Percentiles rank a stretch among this genome's conserved stretches.
phyloP scores from a whole-genome alignment of 176 grass and related monocot genomes.

The Urochloa ruziziensis region DNA sequence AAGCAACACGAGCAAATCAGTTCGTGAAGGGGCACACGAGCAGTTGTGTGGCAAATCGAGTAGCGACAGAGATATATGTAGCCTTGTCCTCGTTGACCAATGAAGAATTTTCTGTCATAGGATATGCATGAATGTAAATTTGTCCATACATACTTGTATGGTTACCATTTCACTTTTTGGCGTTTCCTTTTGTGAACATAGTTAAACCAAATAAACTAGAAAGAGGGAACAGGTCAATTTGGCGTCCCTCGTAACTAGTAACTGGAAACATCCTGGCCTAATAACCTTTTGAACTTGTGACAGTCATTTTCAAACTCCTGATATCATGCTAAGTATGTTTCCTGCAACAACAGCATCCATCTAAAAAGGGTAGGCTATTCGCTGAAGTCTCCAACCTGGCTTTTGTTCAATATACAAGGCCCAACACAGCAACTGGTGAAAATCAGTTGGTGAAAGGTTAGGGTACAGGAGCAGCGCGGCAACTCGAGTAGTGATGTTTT shows the following conservation, averaged over 20 bases:
- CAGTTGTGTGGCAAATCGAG: background rate
- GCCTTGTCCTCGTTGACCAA: background rate
- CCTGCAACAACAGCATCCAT: background rate
- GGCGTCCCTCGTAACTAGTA: no score
- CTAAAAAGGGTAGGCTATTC: background rate
- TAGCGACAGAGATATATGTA: background rate
- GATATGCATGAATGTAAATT: background rate
- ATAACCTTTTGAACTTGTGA: background rate
- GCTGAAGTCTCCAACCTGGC: background rate
- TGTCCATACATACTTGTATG: no score
- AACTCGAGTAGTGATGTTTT: background rate
- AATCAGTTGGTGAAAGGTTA: background rate
- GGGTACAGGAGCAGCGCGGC: background rate
- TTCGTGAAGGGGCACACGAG: background rate
- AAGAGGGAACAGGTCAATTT: no score
- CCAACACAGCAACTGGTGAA: no score
- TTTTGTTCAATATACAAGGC: no score
- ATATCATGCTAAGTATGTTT: background rate
- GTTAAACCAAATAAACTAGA: no score
- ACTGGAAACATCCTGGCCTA: no score
- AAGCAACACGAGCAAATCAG: background rate
- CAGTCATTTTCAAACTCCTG: background rate
- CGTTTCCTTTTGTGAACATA: no score
- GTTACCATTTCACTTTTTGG: background rate
- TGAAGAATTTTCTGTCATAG: background rate